Conservation (phyloP, 176 grass and related monocot species). For the Hyparrhenia diplandra region DNA sequence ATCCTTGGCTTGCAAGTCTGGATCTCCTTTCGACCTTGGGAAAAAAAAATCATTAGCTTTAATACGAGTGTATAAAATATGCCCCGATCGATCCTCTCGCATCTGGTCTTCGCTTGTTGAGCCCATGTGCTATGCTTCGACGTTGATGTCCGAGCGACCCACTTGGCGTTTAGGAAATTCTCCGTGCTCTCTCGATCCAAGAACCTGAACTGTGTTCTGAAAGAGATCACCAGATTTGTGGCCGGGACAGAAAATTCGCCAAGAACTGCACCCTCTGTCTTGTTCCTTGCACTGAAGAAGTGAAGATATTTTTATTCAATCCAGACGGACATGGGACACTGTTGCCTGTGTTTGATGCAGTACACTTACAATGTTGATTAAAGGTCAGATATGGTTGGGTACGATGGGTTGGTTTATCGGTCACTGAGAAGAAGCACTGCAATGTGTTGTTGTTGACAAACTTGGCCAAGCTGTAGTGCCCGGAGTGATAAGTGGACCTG, state of each 20-base stretch:
- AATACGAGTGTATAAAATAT: background rate
- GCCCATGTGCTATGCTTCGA: background rate
- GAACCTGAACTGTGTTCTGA: background rate
- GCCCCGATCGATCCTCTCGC: background rate
- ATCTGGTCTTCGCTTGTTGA: background rate
- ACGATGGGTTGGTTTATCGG: background rate
- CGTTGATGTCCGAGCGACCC: conserved; percentile 25
- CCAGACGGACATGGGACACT: background rate
- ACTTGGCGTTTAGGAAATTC: background rate
- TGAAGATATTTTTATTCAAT: background rate
- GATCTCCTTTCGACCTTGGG: background rate
- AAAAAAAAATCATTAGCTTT: no score
- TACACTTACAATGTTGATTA: no score
- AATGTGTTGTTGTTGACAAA: background rate
- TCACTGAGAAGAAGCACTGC: background rate
- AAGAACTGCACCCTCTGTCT: background rate
- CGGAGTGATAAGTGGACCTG: conserved; percentile 26
- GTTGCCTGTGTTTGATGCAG: background rate
- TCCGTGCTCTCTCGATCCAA: background rate
- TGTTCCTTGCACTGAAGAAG: background rate
- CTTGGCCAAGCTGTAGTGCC: background rate
- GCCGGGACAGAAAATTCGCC: background rate
- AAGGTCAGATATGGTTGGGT: background rate
- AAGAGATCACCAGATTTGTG: background rate
- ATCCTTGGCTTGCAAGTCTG: conserved; percentile 33